Base-by-base conservation (phyloP, 2,329 filamentous ascomycete genomes). In the Rhinocladiella mackenziei region DNA sequence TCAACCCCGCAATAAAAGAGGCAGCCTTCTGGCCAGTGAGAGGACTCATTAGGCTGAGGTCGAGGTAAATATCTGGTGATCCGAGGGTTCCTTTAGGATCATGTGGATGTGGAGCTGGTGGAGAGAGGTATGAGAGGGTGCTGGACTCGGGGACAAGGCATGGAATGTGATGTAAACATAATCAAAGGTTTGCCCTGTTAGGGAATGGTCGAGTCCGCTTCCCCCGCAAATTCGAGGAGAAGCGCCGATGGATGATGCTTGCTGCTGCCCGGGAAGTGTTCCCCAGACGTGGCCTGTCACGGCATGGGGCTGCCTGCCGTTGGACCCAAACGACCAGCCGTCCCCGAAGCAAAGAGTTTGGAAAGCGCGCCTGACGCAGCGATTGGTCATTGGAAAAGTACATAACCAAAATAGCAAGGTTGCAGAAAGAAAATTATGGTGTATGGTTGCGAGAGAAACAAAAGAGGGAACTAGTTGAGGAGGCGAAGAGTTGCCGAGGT, bases 61-160 rank as follows among this genome's bases (percentile, higher is more conserved):
- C n/a, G 18, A 22, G 7, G n/a, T 9, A 23, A 10, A 11, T 4
- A 25, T 10, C 33, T 23, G 10, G 9, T 36, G 8, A 18, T 22
- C 32, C 33, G 6, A 29, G 28, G 14, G n/a, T 31, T 14, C 23
- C 43, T n/a, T 26, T 6, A 30, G 43, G 15, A 36, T 20, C 23
- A 46, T 20, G 40, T 39, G 43, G 43, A 41, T 23, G 37, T 41
- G 43, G 37, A 46, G 43, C 32, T 29, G 29, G 39, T 34, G 30
- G 39, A 42, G 30, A 20, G 23, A 5, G 14, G 3, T 5, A 19
- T 8, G 18, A n/a, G 18, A 14, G 19, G 19, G 14, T n/a, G 5
- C 5, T 18, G 5, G 31, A 33, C 9, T 15, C n/a, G n/a, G n/a
- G n/a, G n/a, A 26, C 23, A 26, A 26, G 23, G 23, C 23, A n/a